Evolutionary conservation across 208 protist species (phyloP).

Genomic region (Leptomonas pyrrhocoris): DNA sequence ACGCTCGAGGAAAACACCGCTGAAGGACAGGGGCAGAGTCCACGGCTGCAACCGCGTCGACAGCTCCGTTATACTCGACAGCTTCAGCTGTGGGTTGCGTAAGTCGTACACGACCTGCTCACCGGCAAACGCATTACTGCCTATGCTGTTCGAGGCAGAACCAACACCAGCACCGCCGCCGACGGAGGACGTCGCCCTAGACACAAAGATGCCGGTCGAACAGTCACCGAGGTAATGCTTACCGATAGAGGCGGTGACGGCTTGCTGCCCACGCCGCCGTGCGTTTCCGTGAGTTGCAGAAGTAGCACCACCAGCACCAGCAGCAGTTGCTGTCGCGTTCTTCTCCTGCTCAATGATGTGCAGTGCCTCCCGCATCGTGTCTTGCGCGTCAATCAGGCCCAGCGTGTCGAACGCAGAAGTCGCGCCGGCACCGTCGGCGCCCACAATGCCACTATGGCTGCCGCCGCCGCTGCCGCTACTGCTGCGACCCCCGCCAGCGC

Average conservation of each 20-base stretch:
- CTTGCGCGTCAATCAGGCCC: conserved; percentile 33
- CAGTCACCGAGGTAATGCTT: not conserved
- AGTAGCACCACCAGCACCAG: not conserved
- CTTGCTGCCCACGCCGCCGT: conserved; percentile 10
- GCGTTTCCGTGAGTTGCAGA: not conserved
- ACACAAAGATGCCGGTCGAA: conserved; percentile 19
- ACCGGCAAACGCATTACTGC: not conserved
- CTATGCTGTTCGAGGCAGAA: too few relatives aligned
- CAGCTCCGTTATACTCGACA: conserved; percentile 52
- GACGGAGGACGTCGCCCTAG: conserved; percentile 11
- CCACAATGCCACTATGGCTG: not conserved
- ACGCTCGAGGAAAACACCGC: conserved; percentile 61
- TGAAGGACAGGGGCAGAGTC: conserved; percentile 39
- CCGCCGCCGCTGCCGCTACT: not conserved
- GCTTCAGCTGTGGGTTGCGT: conserved; percentile 32
- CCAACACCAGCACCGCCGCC: not conserved
- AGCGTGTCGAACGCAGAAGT: conserved; percentile 16
- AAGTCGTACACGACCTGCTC: conserved; percentile 36
- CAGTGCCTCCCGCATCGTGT: conserved; percentile 29
- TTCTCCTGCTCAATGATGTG: conserved; percentile 18
- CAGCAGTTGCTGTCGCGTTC: not conserved
- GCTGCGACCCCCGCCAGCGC: not conserved
- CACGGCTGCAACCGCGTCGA: conserved; percentile 59
- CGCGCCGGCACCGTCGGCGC: not conserved
- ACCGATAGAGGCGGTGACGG: not conserved